These are phyloP conservation scores for Crithidia expoeki DNA, from an alignment of 208 protist genomes.

Conservation along the genomic window DNA sequence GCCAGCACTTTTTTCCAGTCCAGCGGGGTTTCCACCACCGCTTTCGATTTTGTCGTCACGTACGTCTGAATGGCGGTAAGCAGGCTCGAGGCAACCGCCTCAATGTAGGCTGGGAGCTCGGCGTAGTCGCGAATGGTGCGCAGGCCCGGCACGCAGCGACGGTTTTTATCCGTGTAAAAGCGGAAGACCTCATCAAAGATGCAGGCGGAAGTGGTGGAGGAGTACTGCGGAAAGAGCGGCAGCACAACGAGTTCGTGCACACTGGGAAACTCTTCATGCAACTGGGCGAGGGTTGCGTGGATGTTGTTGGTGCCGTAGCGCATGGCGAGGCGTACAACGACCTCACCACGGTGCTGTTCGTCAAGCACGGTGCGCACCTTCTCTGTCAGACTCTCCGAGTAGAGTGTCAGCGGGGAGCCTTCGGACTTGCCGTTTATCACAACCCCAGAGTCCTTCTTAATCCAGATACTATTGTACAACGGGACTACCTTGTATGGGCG, in stretches of 20 bases:
- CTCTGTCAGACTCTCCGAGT: conserved; percentile 12
- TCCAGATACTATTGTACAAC: conserved; percentile 46
- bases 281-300: conserved; percentile 6
- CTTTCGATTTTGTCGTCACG: conserved; percentile 1
- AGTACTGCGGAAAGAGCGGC: conserved; percentile 72
- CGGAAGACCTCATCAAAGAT: conserved; percentile 53
- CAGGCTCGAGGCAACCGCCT: conserved; percentile 24
- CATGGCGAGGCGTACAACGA: conserved; percentile 37
- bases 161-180: conserved; percentile 24
- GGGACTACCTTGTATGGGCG: conserved; percentile 28
- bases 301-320: conserved; percentile 39
- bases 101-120: conserved; percentile 44
- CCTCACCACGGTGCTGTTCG: neutral
- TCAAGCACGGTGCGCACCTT: neutral
- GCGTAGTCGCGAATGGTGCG: conserved; percentile 54
- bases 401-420: conserved; percentile 17
- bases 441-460: conserved; percentile 13
- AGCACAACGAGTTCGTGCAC: conserved; percentile 41
- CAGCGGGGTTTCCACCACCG: neutral
- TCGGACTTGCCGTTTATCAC: conserved; percentile 22
- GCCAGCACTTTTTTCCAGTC: conserved; percentile 9
- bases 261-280: conserved; percentile 21
- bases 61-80: conserved; percentile 22
- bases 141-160: conserved; percentile 39
- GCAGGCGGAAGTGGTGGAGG: conserved; percentile 40